phyloP scores from a whole-genome alignment of 331 rosid species.

The Quercus phellos region DNA sequence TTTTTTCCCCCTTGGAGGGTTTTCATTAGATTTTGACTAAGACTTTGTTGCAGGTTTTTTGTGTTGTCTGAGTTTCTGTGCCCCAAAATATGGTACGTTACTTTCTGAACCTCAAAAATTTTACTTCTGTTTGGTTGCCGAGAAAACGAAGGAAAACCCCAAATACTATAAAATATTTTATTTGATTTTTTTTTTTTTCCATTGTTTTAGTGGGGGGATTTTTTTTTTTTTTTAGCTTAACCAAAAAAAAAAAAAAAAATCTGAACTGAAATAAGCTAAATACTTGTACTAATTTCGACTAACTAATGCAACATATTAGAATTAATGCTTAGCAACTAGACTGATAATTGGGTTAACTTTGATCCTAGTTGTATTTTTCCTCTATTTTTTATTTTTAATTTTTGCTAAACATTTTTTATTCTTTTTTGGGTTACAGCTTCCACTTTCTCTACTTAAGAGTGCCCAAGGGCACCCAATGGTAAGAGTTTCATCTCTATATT shows the following conservation, averaged over 20 bases:
- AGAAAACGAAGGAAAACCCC: not conserved
- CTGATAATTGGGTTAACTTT: not conserved
- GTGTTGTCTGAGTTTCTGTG: not conserved
- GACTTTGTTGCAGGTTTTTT: slow-evolving; percentile 11
- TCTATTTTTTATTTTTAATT: not conserved
- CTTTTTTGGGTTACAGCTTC: slow-evolving; percentile 53
- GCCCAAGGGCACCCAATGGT: slow-evolving; percentile 99
- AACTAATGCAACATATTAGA: not conserved
- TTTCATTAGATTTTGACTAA: not conserved
- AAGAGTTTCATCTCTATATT: slow-evolving; percentile 11
- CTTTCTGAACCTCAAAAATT: not conserved
- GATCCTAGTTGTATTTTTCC: not conserved
- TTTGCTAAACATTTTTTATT: not conserved
- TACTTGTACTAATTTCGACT: not conserved
- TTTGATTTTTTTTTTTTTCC: not conserved
- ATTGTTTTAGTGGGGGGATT: not conserved
- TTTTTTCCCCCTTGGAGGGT: too few species aligned
- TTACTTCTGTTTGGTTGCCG: slow-evolving; percentile 1
- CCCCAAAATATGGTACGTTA: slow-evolving; percentile 19
- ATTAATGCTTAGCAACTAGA: not conserved
- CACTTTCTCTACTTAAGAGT: slow-evolving; percentile 92
- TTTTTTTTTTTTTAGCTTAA: not conserved
- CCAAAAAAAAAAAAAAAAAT: not conserved
- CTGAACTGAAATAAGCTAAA: not conserved
- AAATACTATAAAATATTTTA: not conserved